These are phyloP conservation scores for Vanrija sp. DNA, from an alignment of 1,284 basidiomycete species.

Conservation along the genomic window DNA sequence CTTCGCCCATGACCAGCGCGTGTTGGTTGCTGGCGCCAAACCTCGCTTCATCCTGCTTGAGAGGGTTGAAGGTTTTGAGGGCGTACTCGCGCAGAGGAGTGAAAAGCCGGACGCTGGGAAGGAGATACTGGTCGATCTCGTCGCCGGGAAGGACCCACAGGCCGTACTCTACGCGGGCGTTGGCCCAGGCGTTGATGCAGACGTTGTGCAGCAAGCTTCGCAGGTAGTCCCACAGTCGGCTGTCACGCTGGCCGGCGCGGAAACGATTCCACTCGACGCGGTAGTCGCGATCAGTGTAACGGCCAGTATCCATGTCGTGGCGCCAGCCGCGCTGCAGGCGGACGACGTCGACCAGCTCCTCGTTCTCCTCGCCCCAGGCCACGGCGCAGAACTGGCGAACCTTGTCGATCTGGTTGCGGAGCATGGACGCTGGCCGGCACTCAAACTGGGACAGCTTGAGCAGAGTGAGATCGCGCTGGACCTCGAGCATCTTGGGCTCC, in stretches of 20 bases:
- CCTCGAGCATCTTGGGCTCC: constrained; percentile 2
- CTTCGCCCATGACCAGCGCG: neutral
- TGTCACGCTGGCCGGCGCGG: neutral
- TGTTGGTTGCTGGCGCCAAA: no score
- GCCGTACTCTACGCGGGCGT: constrained; percentile 22
- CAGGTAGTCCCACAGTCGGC: constrained; percentile 3
- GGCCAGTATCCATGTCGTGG: constrained; percentile 5
- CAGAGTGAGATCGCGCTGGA: constrained; percentile 12
- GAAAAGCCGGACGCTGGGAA: constrained; percentile 3
- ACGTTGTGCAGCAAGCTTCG: constrained; percentile 11
- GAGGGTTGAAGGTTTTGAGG: no score
- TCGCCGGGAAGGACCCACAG: constrained; percentile 34
- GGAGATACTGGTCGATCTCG: constrained; percentile 14
- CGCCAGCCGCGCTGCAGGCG: neutral
- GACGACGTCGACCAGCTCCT: neutral
- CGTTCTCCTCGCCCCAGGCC: constrained; percentile 3
- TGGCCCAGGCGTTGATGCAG: constrained; percentile 21
- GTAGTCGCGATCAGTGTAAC: constrained; percentile 5
- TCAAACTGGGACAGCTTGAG: neutral
- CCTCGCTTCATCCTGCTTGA: neutral
- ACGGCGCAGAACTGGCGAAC: neutral
- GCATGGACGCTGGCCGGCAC: no score
- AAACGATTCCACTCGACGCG: constrained; percentile 1
- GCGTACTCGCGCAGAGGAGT: neutral
- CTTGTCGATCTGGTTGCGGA: neutral